Evolutionary conservation across 257 asterid species (phyloP).

Genomic region (Jacaranda mimosifolia): DNA sequence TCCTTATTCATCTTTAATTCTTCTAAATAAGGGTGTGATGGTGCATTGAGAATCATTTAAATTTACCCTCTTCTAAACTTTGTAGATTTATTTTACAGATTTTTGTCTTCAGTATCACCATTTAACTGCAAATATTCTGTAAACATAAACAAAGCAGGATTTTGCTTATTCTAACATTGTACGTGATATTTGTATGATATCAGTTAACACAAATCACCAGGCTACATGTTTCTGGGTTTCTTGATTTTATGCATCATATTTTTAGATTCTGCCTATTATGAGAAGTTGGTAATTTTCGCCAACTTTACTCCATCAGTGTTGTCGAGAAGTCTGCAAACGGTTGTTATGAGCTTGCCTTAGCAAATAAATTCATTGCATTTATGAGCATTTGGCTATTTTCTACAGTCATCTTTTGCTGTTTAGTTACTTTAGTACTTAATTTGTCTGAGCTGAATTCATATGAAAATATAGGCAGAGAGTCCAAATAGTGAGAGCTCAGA

Average conservation of each 20-base stretch:
- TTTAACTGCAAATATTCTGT: no score
- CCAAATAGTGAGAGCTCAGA: slow-evolving; percentile 50
- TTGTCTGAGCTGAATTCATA: slow-evolving; percentile 23
- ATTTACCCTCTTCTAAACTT: not conserved
- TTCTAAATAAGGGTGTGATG: not conserved
- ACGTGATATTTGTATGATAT: not conserved
- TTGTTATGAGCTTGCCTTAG: not conserved
- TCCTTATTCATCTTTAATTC: not conserved
- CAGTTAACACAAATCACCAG: not conserved
- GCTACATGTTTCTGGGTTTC: not conserved
- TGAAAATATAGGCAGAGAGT: slow-evolving; percentile 55
- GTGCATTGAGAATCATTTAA: not conserved
- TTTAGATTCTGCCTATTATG: not conserved
- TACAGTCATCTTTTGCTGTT: slow-evolving; percentile 17
- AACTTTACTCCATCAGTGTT: not conserved
- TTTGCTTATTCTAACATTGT: slow-evolving; percentile 5
- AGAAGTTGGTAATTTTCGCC: no score
- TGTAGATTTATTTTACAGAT: not conserved
- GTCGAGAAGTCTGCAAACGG: not conserved
- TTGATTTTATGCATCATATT: not conserved
- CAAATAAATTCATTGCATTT: slow-evolving; percentile 9
- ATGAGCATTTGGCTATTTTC: slow-evolving; percentile 16
- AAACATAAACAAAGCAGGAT: not conserved
- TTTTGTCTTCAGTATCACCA: not conserved
- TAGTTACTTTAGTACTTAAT: slow-evolving; percentile 10